Evolutionary conservation across 305 asterid genomes (phyloP).

Genomic region (Rubia peregrina): DNA sequence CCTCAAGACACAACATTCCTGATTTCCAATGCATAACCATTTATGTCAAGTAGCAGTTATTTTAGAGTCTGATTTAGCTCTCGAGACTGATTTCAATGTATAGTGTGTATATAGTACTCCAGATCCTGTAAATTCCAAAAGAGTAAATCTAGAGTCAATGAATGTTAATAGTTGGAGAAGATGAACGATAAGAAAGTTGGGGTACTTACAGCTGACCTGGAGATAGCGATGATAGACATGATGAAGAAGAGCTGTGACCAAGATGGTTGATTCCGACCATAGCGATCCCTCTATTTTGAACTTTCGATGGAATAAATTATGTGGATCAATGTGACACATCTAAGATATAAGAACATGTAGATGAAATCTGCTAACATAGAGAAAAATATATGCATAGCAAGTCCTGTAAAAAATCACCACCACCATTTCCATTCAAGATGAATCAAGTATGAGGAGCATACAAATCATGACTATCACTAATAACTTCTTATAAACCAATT

Average conservation of each 20-base stretch:
- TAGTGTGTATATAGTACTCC: not conserved
- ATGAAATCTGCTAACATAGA: no score
- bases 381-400: no score
- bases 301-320: not conserved
- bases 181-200: no score
- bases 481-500: no score
- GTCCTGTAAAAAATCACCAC: no score
- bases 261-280: slow-evolving; percentile 1
- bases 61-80: not conserved
- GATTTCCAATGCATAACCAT: slow-evolving; percentile 37
- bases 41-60: not conserved
- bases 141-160: no score
- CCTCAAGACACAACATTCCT: slow-evolving; percentile 24
- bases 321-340: not conserved
- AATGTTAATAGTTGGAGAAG: not conserved
- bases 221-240: not conserved
- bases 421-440: no score
- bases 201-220: slow-evolving; percentile 1
- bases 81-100: not conserved
- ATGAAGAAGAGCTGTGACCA: slow-evolving; percentile 1
- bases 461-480: no score
- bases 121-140: not conserved
- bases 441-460: no score
- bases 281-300: not conserved
- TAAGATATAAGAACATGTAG: no score